A percentile compares a stretch with the other conserved stretches of the same genome.
These are phyloP conservation scores for Uronychia binucleata DNA, from an alignment of 73 alveolate genomes.

Conservation along the genomic window DNA sequence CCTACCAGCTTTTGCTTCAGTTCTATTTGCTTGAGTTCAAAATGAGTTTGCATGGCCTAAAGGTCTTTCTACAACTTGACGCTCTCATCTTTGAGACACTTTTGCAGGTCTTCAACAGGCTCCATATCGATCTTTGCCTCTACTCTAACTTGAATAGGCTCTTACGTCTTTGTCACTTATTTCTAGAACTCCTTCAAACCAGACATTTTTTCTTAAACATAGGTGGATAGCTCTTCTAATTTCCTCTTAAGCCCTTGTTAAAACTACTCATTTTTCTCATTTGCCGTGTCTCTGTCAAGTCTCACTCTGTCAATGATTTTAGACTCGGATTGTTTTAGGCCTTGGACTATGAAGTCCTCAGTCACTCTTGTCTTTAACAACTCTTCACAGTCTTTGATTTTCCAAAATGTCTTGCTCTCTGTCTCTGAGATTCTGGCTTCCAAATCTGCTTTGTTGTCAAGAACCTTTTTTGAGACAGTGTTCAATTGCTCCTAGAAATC, in stretches of 20 bases:
- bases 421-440: neutral
- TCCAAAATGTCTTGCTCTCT: constrained; percentile 43
- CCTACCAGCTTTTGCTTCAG: neutral
- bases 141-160: neutral
- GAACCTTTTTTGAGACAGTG: neutral
- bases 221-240: neutral
- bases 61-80: neutral
- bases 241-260: neutral
- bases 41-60: neutral
- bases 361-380: constrained; percentile 38
- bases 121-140: neutral
- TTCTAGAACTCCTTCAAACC: neutral
- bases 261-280: neutral
- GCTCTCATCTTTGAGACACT: neutral
- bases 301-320: neutral
- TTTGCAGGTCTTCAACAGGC: neutral
- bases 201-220: neutral
- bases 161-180: neutral
- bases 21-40: neutral
- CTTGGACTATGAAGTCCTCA: constrained; percentile 9
- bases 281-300: neutral
- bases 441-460: neutral
- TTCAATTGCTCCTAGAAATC: neutral
- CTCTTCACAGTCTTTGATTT: constrained; percentile 58
- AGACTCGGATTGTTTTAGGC: neutral